Evolutionary conservation across 768 basidiomycete species (phyloP).

Genomic region (Cyclocybe cylindracea): DNA sequence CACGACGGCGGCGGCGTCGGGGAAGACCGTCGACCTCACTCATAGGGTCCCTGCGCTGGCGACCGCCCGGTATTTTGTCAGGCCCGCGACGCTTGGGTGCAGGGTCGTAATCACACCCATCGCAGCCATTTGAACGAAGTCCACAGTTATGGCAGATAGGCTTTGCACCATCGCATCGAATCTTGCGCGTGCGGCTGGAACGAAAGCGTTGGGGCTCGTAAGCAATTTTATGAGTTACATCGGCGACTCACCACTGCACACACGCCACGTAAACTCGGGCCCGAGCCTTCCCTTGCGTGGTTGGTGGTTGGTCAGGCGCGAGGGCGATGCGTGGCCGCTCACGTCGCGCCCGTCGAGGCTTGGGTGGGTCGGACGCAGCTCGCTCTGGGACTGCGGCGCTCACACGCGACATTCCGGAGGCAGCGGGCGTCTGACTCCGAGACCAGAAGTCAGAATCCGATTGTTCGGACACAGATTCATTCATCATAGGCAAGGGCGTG

Average conservation of each 20-base stretch:
- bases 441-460: constrained; percentile 25
- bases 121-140: constrained; percentile 44
- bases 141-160: constrained; percentile 76
- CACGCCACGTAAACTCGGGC: constrained; percentile 80
- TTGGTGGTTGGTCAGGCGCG: constrained; percentile 76
- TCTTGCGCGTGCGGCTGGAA: constrained; percentile 72
- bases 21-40: constrained; percentile 31
- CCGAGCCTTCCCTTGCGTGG: constrained; percentile 77
- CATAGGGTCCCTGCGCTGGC: constrained; percentile 55
- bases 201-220: constrained; percentile 3
- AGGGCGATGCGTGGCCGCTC: constrained; percentile 65
- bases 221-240: constrained; percentile 6
- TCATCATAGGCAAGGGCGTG: constrained; percentile 10
- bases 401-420: too few species aligned
- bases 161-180: constrained; percentile 81
- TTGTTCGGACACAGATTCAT: constrained; percentile 19
- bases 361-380: constrained; percentile 11
- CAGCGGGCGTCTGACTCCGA: too few species aligned
- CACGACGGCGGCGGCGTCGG: constrained; percentile 38
- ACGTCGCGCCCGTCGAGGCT: constrained; percentile 45
- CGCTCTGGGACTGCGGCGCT: constrained; percentile 1
- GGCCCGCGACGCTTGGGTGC: constrained; percentile 80
- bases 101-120: constrained; percentile 66
- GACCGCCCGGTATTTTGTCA: constrained; percentile 77
- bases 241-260: constrained; percentile 63